A percentile compares a stretch with the other conserved stretches of the same genome.
phyloP scores from a whole-genome alignment of 805 yeast genomes.

The Ogataea siamensis region DNA sequence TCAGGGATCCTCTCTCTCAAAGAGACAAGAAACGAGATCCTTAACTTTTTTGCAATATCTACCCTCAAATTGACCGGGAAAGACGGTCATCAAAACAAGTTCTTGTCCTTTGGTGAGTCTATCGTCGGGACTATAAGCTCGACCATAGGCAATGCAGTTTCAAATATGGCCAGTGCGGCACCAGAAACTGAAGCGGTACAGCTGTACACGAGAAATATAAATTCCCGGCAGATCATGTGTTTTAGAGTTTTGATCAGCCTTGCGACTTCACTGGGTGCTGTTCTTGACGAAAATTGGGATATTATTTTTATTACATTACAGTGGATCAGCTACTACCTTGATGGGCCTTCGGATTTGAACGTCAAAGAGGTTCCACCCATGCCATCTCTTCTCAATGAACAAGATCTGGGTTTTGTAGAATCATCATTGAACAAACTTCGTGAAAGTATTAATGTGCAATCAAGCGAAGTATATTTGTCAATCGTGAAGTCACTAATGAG shows the following conservation, averaged over 20 bases:
- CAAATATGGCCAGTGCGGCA: slow-evolving; percentile 24
- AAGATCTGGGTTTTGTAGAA: slow-evolving; percentile 53
- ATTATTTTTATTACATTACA: slow-evolving; percentile 62
- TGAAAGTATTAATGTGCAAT: slow-evolving; percentile 59
- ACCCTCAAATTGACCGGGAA: slow-evolving; percentile 41
- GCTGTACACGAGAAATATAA: slow-evolving; percentile 44
- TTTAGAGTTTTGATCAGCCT: slow-evolving; percentile 76
- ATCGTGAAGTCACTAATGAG: slow-evolving; percentile 47
- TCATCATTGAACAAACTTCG: slow-evolving; percentile 56
- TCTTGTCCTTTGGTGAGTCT: slow-evolving; percentile 47
- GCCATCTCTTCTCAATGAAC: slow-evolving; percentile 40
- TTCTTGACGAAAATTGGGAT: slow-evolving; percentile 66
- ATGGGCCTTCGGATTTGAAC: slow-evolving; percentile 52
- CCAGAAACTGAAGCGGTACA: slow-evolving; percentile 8
- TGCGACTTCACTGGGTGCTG: slow-evolving; percentile 79
- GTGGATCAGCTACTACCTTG: slow-evolving; percentile 72
- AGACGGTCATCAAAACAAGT: slow-evolving; percentile 33
- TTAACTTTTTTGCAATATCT: slow-evolving; percentile 44
- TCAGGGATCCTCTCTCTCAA: slow-evolving; percentile 68
- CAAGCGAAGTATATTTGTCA: slow-evolving; percentile 46
- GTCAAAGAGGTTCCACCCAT: slow-evolving; percentile 42
- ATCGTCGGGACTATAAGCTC: slow-evolving; percentile 51
- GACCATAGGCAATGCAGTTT: slow-evolving; percentile 38
- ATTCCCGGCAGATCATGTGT: slow-evolving; percentile 69
- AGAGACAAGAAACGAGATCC: slow-evolving; percentile 55